A percentile compares a stretch with the other conserved stretches of the same genome.
phyloP scores from a whole-genome alignment of 2,329 filamentous ascomycete genomes.

The Furcasterigmium furcatum region DNA sequence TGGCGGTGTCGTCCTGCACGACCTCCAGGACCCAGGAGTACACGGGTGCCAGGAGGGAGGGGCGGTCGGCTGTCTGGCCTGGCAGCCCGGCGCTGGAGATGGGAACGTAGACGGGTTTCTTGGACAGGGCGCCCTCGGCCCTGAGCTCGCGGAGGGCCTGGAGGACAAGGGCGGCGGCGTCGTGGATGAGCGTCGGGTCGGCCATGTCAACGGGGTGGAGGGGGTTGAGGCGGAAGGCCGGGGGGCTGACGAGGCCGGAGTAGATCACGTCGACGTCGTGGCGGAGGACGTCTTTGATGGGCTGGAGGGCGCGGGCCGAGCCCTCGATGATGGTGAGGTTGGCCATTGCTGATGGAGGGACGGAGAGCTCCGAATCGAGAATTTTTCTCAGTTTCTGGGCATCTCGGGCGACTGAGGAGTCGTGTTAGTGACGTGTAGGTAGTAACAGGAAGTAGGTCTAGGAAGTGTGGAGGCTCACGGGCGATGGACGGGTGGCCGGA shows the following conservation, averaged over 20 bases:
- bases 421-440: background rate
- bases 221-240: constrained; percentile 5
- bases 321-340: constrained; percentile 1
- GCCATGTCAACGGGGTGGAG: constrained; percentile 5
- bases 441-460: too few relatives aligned
- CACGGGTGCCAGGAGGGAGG: constrained; percentile 2
- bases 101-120: background rate
- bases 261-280: constrained; percentile 4
- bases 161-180: background rate
- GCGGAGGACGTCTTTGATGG: constrained; percentile 2
- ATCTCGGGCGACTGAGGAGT: constrained; percentile 2
- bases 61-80: background rate
- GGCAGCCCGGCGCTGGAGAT: constrained; percentile 3
- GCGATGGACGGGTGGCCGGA: background rate
- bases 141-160: background rate
- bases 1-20: background rate
- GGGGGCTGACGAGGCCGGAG: constrained; percentile 2
- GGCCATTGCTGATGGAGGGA: background rate
- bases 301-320: background rate
- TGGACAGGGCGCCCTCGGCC: background rate
- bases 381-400: background rate
- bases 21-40: constrained; percentile 6
- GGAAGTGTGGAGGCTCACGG: background rate
- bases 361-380: background rate
- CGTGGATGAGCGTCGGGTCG: constrained; percentile 4